These are phyloP conservation scores for Penicillium antarcticum DNA, from an alignment of 495 filamentous ascomycete genomes.

Conservation along the genomic window DNA sequence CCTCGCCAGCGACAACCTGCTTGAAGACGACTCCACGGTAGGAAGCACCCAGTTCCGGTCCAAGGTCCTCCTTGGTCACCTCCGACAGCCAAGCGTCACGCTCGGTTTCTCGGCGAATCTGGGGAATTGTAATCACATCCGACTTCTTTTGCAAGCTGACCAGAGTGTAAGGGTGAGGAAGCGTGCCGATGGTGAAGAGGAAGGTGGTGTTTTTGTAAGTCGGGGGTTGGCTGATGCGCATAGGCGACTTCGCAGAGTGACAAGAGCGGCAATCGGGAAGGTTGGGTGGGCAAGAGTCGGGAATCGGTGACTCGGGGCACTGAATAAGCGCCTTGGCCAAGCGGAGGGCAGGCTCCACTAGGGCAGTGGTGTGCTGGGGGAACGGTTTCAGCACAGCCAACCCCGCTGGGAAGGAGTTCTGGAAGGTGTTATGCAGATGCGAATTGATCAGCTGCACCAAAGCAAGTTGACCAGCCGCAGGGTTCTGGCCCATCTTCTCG, in stretches of 20 bases:
- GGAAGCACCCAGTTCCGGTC: constrained; percentile 54
- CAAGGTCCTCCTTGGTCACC: constrained; percentile 68
- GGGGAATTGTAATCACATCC: constrained; percentile 56
- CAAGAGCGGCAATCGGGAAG: constrained; percentile 69
- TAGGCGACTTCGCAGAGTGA: constrained; percentile 46
- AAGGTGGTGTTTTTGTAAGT: constrained; percentile 58
- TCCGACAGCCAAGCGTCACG: constrained; percentile 78
- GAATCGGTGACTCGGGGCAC: constrained; percentile 69
- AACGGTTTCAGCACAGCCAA: constrained; percentile 78
- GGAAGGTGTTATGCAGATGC: constrained; percentile 84
- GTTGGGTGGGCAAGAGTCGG: constrained; percentile 85
- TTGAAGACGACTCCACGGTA: constrained; percentile 74
- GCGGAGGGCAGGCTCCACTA: constrained; percentile 64
- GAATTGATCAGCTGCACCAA: constrained; percentile 76
- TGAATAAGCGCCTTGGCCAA: constrained; percentile 69
- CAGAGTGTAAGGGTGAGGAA: constrained; percentile 89
- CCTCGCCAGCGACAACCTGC: constrained; percentile 69
- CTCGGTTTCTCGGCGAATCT: constrained; percentile 69
- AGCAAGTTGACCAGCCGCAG: constrained; percentile 53
- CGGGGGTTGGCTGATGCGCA: constrained; percentile 55
- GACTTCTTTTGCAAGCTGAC: constrained; percentile 54
- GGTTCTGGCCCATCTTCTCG: constrained; percentile 53
- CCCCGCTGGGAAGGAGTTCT: constrained; percentile 70
- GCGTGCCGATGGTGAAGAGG: constrained; percentile 76
- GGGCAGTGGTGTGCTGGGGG: constrained; percentile 64